Evolutionary conservation across 352 stramenopile genomes (phyloP).

Genomic region (Halophytophthora batemanensis): DNA sequence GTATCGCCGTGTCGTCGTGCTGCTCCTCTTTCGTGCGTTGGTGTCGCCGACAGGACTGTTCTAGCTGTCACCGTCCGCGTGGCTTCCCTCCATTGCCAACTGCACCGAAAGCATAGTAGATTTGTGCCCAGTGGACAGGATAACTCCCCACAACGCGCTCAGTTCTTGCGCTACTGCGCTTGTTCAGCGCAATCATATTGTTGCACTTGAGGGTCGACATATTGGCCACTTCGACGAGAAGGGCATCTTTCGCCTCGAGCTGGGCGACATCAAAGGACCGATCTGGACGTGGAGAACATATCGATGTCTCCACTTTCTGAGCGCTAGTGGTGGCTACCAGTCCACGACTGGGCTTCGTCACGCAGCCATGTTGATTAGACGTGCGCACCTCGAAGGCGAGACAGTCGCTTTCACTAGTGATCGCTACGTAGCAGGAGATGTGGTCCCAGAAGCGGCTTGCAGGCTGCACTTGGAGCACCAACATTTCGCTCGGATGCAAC

Average conservation of each 20-base stretch:
- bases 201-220: too few species aligned
- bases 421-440: too few species aligned
- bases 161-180: constrained; percentile 33
- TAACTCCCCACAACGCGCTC: constrained; percentile 41
- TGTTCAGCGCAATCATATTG: constrained; percentile 35
- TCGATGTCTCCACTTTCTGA: constrained; percentile 51
- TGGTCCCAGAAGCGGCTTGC: too few species aligned
- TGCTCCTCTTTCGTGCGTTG: constrained; percentile 9
- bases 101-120: constrained; percentile 40
- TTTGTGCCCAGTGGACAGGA: constrained; percentile 20
- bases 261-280: constrained; percentile 30
- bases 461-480: constrained; percentile 42
- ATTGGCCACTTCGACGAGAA: too few species aligned
- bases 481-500: constrained; percentile 39
- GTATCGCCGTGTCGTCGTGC: not conserved
- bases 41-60: constrained; percentile 11
- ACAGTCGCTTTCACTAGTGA: too few species aligned
- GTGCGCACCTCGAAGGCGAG: too few species aligned
- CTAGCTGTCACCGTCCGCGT: too few species aligned
- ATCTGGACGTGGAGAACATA: constrained; percentile 36
- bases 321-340: constrained; percentile 42
- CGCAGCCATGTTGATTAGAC: too few species aligned
- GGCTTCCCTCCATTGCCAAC: constrained; percentile 23
- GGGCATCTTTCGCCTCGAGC: too few species aligned
- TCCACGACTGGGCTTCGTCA: too few species aligned